Conservation (phyloP, 768 basidiomycete species). For the Mrakia frigida region DNA sequence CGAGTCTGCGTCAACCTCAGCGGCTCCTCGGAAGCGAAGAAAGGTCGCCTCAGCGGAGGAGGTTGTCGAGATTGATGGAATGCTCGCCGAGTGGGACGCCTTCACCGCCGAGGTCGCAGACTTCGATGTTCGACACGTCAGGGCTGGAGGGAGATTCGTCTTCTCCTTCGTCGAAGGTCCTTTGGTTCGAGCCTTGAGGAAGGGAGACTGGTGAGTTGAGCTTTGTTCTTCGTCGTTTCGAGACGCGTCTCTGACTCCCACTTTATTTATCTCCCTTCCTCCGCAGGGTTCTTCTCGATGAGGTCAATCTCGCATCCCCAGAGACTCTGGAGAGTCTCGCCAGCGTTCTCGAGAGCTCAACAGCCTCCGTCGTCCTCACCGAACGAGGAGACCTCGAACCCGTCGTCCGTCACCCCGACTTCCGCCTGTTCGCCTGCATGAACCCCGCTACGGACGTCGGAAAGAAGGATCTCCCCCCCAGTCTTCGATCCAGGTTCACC, state of each 20-base stretch:
- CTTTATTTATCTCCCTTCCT: not conserved
- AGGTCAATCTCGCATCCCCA: slow-evolving; percentile 87
- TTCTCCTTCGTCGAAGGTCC: slow-evolving; percentile 96
- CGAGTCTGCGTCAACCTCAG: not conserved
- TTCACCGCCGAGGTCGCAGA: slow-evolving; percentile 66
- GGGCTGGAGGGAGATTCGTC: slow-evolving; percentile 77
- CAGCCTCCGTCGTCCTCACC: slow-evolving; percentile 82
- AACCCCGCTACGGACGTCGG: slow-evolving; percentile 98
- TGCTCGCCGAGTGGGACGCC: slow-evolving; percentile 53
- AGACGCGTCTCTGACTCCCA: slow-evolving; percentile 1
- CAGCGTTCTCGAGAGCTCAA: slow-evolving; percentile 74
- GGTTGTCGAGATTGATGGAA: slow-evolving; percentile 10
- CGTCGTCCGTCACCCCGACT: slow-evolving; percentile 85
- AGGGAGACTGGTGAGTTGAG: slow-evolving; percentile 76
- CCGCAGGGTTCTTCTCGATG: slow-evolving; percentile 86
- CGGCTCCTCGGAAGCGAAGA: slow-evolving; percentile 29
- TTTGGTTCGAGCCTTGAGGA: slow-evolving; percentile 78
- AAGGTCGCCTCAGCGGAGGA: slow-evolving; percentile 20
- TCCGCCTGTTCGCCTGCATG: slow-evolving; percentile 98
- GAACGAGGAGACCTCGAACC: slow-evolving; percentile 88
- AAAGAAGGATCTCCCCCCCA: slow-evolving; percentile 90
- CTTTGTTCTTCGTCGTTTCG: slow-evolving; percentile 6
- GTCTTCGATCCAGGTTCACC: slow-evolving; percentile 84
- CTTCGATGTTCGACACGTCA: slow-evolving; percentile 83
- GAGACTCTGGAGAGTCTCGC: slow-evolving; percentile 93